These are phyloP conservation scores for Orbilia blumenaviensis DNA, from an alignment of 2,329 filamentous ascomycete species.

Conservation along the genomic window DNA sequence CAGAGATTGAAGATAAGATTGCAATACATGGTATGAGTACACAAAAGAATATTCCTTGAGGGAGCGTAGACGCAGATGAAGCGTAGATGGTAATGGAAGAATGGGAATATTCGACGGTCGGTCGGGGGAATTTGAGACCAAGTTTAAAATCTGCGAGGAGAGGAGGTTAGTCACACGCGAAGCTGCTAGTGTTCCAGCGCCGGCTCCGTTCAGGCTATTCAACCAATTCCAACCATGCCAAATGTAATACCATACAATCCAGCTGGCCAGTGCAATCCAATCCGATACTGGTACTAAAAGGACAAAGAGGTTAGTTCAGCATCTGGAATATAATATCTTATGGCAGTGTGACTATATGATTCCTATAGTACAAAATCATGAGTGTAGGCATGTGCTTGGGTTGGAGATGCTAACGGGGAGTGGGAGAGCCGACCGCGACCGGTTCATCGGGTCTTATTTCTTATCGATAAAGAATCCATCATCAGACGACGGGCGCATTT, in stretches of 20 bases:
- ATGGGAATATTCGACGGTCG: not conserved
- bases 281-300: too few species aligned
- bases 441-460: not conserved
- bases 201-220: slow-evolving; percentile 18
- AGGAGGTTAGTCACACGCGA: not conserved
- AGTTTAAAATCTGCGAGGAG: not conserved
- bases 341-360: too few species aligned
- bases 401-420: too few species aligned
- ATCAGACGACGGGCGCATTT: not conserved
- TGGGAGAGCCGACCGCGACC: too few species aligned
- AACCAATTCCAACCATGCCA: not conserved
- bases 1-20: slow-evolving; percentile 2
- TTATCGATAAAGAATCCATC: slow-evolving; percentile 15
- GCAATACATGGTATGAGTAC: not conserved
- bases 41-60: not conserved
- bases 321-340: too few species aligned
- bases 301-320: too few species aligned
- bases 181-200: not conserved
- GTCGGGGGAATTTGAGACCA: not conserved
- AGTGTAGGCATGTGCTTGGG: too few species aligned
- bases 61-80: not conserved
- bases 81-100: not conserved
- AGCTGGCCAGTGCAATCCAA: too few species aligned
- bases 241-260: too few species aligned
- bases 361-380: too few species aligned